Percentiles rank a stretch among this genome's conserved stretches.
These are phyloP conservation scores for Sporothrix inflata DNA, from an alignment of 2,329 filamentous ascomycete genomes.

Conservation along the genomic window DNA sequence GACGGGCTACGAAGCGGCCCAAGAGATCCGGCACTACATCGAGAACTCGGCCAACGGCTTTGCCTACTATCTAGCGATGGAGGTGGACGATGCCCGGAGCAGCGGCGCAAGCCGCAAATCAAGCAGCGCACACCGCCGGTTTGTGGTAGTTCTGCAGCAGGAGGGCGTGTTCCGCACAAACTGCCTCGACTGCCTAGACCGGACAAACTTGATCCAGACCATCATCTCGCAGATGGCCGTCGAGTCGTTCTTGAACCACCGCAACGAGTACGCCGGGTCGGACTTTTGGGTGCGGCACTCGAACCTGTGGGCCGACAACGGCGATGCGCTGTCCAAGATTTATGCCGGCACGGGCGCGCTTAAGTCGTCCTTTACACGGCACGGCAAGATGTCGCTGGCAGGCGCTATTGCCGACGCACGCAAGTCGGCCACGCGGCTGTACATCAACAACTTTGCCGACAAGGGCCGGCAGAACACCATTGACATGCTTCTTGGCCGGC, in stretches of 20 bases:
- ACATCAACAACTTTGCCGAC: slow-evolving; percentile 97
- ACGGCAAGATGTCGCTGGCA: slow-evolving; percentile 93
- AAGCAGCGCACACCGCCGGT: slow-evolving; percentile 43
- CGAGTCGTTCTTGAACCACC: slow-evolving; percentile 78
- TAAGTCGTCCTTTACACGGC: slow-evolving; percentile 91
- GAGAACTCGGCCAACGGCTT: slow-evolving; percentile 81
- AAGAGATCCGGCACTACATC: slow-evolving; percentile 77
- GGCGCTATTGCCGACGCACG: slow-evolving; percentile 93
- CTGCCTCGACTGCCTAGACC: slow-evolving; percentile 92
- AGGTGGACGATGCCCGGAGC: slow-evolving; percentile 60
- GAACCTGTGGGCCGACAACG: slow-evolving; percentile 95
- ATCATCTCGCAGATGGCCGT: slow-evolving; percentile 93
- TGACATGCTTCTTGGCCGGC: slow-evolving; percentile 83
- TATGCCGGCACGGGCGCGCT: slow-evolving; percentile 95
- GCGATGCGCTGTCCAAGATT: slow-evolving; percentile 89
- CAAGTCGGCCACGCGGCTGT: slow-evolving; percentile 90
- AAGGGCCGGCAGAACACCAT: slow-evolving; percentile 93
- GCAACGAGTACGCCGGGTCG: slow-evolving; percentile 67
- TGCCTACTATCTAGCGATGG: slow-evolving; percentile 86
- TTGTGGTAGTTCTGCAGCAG: slow-evolving; percentile 80
- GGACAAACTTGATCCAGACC: slow-evolving; percentile 94
- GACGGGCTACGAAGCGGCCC: slow-evolving; percentile 87
- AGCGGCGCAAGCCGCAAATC: slow-evolving; percentile 3
- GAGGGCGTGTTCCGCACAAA: slow-evolving; percentile 96
- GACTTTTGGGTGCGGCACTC: slow-evolving; percentile 95